Evolutionary conservation across 2,329 filamentous ascomycete species (phyloP).

Genomic region (Aureobasidium zeae): DNA sequence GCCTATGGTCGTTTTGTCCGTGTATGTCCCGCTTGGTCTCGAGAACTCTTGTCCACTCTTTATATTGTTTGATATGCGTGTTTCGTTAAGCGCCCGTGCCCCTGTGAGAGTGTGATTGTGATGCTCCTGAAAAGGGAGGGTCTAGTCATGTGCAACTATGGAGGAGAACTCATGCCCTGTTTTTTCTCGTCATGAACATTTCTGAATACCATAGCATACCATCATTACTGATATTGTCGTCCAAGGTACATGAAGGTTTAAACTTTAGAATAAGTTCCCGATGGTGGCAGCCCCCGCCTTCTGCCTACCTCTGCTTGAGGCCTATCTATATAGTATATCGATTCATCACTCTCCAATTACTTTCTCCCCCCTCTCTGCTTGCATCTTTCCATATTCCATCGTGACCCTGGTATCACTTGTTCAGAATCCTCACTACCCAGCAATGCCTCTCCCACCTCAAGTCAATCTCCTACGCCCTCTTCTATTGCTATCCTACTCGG

Average conservation of each 20-base stretch:
- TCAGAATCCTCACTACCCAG: not conserved
- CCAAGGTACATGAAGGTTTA: not conserved
- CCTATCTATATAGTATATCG: not conserved
- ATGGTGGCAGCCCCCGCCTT: not conserved
- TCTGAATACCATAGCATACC: not conserved
- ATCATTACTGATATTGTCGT: not conserved
- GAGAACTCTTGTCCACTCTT: too few relatives aligned
- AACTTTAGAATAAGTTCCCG: constrained; percentile 6
- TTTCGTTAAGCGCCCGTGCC: constrained; percentile 13
- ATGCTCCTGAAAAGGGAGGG: not conserved
- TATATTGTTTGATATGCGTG: not conserved
- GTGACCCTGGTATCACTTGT: not conserved
- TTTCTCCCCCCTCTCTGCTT: too few relatives aligned
- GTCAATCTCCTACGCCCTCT: constrained; percentile 28
- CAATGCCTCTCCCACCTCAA: constrained; percentile 6
- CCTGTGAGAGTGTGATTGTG: constrained; percentile 1
- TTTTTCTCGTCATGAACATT: not conserved
- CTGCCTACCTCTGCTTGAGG: not conserved
- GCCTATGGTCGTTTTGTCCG: too few relatives aligned
- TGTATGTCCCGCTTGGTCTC: not conserved
- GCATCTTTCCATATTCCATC: not conserved
- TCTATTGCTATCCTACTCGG: constrained; percentile 43
- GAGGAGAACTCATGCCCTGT: constrained; percentile 5
- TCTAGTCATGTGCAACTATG: too few relatives aligned
- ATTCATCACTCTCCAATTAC: not conserved